Base-by-base conservation (phyloP, 305 asterid genomes). In the Fraxinus sp. region DNA sequence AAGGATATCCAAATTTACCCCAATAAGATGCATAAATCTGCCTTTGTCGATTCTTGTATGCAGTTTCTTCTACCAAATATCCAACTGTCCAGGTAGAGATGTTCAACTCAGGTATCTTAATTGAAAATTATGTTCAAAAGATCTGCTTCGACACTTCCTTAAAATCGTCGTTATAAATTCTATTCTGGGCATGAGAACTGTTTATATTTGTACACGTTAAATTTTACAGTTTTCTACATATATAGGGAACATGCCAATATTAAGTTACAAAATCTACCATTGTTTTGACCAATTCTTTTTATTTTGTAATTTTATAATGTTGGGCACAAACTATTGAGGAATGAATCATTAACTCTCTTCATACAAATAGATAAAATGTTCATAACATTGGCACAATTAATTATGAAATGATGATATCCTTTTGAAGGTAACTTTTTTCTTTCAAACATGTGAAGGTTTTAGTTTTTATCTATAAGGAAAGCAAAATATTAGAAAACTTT, bases 41-140 rank as follows among this genome's bases (percentile, higher is more conserved):
- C 46, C 22, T 75, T 16, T 28, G 55, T 57, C 5, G 49, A 85
- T 52, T 74, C 57, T 74, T 81, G 79, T 1, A 79, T 78, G 80
- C 55, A 43, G 77, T 74, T 73, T 72, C 33, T 11, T 84, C 8
- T 28, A 36, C 55, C 49, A 70, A 77, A 20, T 71, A 79, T 18
- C 10, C 33, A 64, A 64, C 72, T 64, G 72, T 20, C 72, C 35
- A 22, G 33, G 72, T 64, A 22, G 30, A 18, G 35, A 64, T 64
- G 16, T 62, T 64, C 33, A 24, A 8, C 72, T 64, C 16, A 64
- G 33, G 72, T 64, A 24, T 64, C 33, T 64, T 24, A 64, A 24
- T 7, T 22, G 72, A 64, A 62, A 64, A 24, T 64, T 64, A 64
- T 24, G 33, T 24, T 24, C 33, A 22, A 24, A 22, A 64, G 71